Conservation (phyloP, 805 yeast genomes). For the Ogataea salicorniae region DNA sequence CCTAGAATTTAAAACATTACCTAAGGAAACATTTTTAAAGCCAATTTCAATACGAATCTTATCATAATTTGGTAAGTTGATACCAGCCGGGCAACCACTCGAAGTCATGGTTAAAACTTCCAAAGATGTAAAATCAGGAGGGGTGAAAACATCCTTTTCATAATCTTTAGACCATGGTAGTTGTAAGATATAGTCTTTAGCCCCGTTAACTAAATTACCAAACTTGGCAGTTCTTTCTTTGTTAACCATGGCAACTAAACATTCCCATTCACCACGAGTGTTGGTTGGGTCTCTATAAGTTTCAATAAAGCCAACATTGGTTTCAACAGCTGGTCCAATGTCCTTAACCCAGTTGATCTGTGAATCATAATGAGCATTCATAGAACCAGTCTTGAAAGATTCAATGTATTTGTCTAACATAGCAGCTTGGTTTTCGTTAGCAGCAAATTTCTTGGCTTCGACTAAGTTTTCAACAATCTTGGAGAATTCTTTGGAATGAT, state of each 20-base stretch:
- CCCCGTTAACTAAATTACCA: slow-evolving; percentile 60
- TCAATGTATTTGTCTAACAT: slow-evolving; percentile 64
- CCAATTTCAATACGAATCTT: slow-evolving; percentile 81
- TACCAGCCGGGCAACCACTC: slow-evolving; percentile 89
- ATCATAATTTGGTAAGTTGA: slow-evolving; percentile 88
- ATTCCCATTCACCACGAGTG: slow-evolving; percentile 91
- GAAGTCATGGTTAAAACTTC: slow-evolving; percentile 89
- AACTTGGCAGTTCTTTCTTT: slow-evolving; percentile 82
- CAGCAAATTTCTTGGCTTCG: slow-evolving; percentile 56
- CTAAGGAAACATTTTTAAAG: slow-evolving; percentile 84
- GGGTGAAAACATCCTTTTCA: slow-evolving; percentile 82
- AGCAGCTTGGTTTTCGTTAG: slow-evolving; percentile 64
- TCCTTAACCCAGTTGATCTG: slow-evolving; percentile 88
- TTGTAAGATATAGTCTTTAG: slow-evolving; percentile 54
- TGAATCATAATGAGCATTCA: slow-evolving; percentile 79
- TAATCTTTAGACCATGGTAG: slow-evolving; percentile 75
- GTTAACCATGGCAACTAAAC: slow-evolving; percentile 84
- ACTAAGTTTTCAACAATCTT: slow-evolving; percentile 51
- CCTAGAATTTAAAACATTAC: slow-evolving; percentile 75
- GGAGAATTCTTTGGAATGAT: slow-evolving; percentile 61
- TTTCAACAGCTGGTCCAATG: slow-evolving; percentile 69
- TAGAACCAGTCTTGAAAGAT: slow-evolving; percentile 75
- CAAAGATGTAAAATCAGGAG: slow-evolving; percentile 88
- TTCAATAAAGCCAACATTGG: slow-evolving; percentile 87
- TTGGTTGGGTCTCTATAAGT: slow-evolving; percentile 92